A percentile compares a stretch with the other conserved stretches of the same genome.
Conservation (phyloP, 1,284 basidiomycete genomes). For the Lignosus rhinocerotis region DNA sequence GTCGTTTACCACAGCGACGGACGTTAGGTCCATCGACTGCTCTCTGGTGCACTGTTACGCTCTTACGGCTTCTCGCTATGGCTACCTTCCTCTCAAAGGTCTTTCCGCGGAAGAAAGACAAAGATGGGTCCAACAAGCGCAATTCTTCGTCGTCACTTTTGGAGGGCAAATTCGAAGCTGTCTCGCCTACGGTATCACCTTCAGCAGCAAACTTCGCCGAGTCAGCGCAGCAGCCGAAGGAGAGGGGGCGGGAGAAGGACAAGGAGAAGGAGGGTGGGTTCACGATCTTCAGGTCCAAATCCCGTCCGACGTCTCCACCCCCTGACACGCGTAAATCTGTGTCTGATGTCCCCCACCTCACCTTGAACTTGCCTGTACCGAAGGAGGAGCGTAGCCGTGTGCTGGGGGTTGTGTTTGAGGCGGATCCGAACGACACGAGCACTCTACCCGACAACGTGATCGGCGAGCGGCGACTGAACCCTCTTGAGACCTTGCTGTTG, state of each 20-base stretch:
- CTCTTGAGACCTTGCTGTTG: conserved; percentile 59
- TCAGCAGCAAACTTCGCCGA: conserved; percentile 43
- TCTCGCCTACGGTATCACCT: conserved; percentile 56
- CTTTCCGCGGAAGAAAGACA: conserved; percentile 71
- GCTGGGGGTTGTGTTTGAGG: conserved; percentile 59
- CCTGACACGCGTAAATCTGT: conserved; percentile 32
- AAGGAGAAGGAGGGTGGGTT: conserved; percentile 43
- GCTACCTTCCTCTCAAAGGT: conserved; percentile 76
- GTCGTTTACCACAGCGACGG: conserved; percentile 16
- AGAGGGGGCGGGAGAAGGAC: conserved; percentile 38
- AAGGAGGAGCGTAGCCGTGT: conserved; percentile 50
- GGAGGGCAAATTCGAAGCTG: conserved; percentile 72
- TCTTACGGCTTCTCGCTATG: conserved; percentile 41
- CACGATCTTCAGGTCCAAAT: conserved; percentile 51
- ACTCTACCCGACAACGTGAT: conserved; percentile 50
- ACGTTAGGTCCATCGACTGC: conserved; percentile 22
- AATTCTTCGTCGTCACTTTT: conserved; percentile 50
- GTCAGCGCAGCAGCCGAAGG: conserved; percentile 27
- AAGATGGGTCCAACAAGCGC: conserved; percentile 44
- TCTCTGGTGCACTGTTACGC: neutral
- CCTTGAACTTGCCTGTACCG: conserved; percentile 56
- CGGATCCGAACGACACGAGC: conserved; percentile 46
- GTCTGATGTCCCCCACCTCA: conserved; percentile 50
- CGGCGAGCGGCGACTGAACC: conserved; percentile 55
- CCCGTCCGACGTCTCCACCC: conserved; percentile 36